phyloP scores from a whole-genome alignment of 495 filamentous ascomycete species.

The Trichoderma erinaceum region DNA sequence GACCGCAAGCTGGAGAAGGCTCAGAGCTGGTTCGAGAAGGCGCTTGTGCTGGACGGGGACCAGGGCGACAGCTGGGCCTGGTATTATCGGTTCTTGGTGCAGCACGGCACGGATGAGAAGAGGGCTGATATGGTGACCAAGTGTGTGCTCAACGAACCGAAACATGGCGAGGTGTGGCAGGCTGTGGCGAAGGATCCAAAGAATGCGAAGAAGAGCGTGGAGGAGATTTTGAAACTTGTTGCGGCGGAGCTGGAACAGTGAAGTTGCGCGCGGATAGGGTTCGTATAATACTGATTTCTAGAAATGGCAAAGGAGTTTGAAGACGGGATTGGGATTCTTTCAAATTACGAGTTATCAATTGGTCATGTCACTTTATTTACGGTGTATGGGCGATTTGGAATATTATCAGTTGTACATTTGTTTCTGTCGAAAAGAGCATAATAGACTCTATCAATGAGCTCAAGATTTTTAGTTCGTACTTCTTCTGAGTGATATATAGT shows the following conservation, averaged over 20 bases:
- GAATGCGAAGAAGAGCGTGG: slow-evolving; percentile 63
- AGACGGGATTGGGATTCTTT: background rate
- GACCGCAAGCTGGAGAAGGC: slow-evolving; percentile 81
- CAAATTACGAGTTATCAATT: too few species aligned
- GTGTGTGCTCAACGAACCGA: slow-evolving; percentile 70
- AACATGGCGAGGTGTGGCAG: slow-evolving; percentile 92
- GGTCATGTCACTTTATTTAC: too few species aligned
- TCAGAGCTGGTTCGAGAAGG: slow-evolving; percentile 94
- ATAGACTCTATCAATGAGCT: too few species aligned
- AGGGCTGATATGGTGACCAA: slow-evolving; percentile 69
- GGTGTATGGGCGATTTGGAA: too few species aligned
- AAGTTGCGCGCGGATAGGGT: background rate
- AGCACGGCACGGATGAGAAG: slow-evolving; percentile 94
- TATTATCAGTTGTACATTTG: too few species aligned
- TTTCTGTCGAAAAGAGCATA: too few species aligned
- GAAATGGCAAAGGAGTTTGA: background rate
- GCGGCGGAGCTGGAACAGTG: slow-evolving; percentile 49
- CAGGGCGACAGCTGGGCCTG: slow-evolving; percentile 94
- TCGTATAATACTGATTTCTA: background rate
- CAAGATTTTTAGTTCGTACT: too few species aligned
- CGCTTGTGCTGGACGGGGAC: slow-evolving; percentile 77
- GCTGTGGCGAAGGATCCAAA: slow-evolving; percentile 74
- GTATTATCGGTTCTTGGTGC: slow-evolving; percentile 88
- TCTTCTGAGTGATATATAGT: too few species aligned
- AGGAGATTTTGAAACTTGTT: slow-evolving; percentile 78